Evolutionary conservation across 1,284 basidiomycete species (phyloP), one percentile per base, ranked within the genome.

Genomic region (Moesziomyces antarcticus): DNA sequence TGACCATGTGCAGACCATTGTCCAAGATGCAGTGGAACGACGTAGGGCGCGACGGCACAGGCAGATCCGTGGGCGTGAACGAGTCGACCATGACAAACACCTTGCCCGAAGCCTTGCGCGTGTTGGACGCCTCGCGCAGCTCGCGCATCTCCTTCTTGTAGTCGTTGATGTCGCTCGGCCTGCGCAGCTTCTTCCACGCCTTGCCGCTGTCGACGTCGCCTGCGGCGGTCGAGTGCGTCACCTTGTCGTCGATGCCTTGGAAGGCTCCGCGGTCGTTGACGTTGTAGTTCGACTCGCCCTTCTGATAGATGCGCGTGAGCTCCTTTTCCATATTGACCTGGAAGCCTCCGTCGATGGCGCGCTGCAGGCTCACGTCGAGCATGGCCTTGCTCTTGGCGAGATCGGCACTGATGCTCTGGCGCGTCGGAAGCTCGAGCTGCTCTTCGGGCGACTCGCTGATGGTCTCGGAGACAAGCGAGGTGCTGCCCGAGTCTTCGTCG

Each of bases 1-100:
- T 93, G 57, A 99, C 96, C 75, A 92, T 95, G 85, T 98, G 94
- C 61, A 97, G 94, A 9, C 95, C 94, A 78, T 98, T 98, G 85
- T 97, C 96, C 63, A 99, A 87, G 0, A 93, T 94, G 82, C 93
- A 93, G n/a, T 91, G 91, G 75, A 97, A 88, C 37, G 86, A 87
- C 0, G 94, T 94, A 0, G 89, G 86, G 70, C 92, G 50, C 21
- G 61, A 56, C 6, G 81, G 78, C 14, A 84, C 58, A 8, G 78
- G 76, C 25, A 83, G 69, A 24, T 63, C 56, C n/a, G 59, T 56
- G 0, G 82, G 80, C 7, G 67, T 80, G 56, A 83, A 83, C 7
- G 79, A 76, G 58, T 84, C 82, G 24, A 84, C 76, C 56, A 92
- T 91, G 56, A 99, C 93, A 81, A 98, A 99, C 25, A 97, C 91